Base-by-base conservation (phyloP, 78 protist genomes). In the Pigoraptor vietnamica region DNA sequence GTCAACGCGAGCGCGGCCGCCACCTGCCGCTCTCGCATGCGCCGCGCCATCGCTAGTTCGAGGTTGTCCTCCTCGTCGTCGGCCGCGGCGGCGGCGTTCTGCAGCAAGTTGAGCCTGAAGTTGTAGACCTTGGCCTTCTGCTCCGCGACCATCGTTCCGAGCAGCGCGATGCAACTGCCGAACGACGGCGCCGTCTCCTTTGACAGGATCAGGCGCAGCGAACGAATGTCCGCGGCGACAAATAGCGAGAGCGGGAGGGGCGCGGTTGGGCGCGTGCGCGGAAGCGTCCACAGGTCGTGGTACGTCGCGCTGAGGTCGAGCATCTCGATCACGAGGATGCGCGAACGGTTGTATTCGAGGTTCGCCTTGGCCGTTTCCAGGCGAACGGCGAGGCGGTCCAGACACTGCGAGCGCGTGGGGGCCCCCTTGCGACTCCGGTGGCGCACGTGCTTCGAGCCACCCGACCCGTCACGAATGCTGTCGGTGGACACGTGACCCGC, bases 101-200 rank as follows among this genome's bases (percentile, higher is more conserved):
- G 86, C 86, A 32, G 86, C 21, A 81, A 14, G 14, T 81, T 32
- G 33, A 32, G 14, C n/a, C n/a, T 32, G 37, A 81, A 23, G 86
- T 23, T 32, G 33, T 81, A 23, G 36, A 32, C 37, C 86, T 81
- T 23, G 36, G 86, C 86, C 86, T 81, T 23, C 86, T 81, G 86
- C 86, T 81, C 86, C 86, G 24, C 21, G 14, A 81, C 2, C 86
- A 81, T 23, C 86, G 37, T 6, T 2, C 36, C 21, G 19, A 81
- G 33, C 86, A 32, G n/a, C 2, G 33, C 24, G 14, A 81, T 6
- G n/a, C 2, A 29, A 25, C 86, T 89, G 25, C 81, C 34, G 91
- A 90, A 90, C 37, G 91, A 55, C 10, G 91, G 91, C 32, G 35
- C 39, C 9, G 91, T 90, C 39, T 90, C 91, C 40, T 90, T 90